Conservation (phyloP, 1,139 yeast species). For the Magnusiomyces clavatus region DNA sequence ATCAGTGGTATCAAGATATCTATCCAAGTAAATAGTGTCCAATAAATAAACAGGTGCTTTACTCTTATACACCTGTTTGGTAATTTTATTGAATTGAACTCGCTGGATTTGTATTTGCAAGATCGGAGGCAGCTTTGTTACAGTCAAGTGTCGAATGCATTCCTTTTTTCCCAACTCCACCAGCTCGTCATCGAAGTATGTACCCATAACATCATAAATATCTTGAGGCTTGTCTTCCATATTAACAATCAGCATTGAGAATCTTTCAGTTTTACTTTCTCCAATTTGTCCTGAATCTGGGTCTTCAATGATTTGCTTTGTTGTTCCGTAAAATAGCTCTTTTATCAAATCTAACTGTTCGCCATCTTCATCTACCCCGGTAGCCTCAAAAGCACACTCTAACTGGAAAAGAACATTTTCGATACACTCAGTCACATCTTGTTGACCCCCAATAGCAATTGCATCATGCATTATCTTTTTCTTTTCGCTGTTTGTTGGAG, state of each 20-base stretch:
- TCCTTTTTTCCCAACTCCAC: constrained; percentile 6
- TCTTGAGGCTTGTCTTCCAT: constrained; percentile 83
- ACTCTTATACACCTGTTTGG: constrained; percentile 71
- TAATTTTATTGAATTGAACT: constrained; percentile 76
- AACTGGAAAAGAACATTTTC: constrained; percentile 89
- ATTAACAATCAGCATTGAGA: constrained; percentile 72
- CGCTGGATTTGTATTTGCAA: constrained; percentile 90
- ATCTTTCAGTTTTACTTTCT: constrained; percentile 54
- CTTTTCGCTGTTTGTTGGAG: not conserved
- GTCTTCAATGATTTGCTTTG: constrained; percentile 44
- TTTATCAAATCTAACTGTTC: constrained; percentile 81
- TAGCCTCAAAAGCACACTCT: constrained; percentile 80
- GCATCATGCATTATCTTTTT: constrained; percentile 9
- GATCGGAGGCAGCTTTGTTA: constrained; percentile 66
- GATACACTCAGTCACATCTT: constrained; percentile 95
- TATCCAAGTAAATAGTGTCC: constrained; percentile 72
- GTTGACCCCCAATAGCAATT: constrained; percentile 66
- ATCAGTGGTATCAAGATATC: constrained; percentile 73
- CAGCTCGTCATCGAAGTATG: constrained; percentile 41
- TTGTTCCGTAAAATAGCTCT: constrained; percentile 68
- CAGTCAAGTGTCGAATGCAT: constrained; percentile 50
- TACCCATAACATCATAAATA: constrained; percentile 84
- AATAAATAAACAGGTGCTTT: constrained; percentile 75
- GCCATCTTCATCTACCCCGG: constrained; percentile 54
- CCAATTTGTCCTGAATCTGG: not conserved